Conservation (phyloP, 345 rosid species). For the Syzygium oleosum region DNA sequence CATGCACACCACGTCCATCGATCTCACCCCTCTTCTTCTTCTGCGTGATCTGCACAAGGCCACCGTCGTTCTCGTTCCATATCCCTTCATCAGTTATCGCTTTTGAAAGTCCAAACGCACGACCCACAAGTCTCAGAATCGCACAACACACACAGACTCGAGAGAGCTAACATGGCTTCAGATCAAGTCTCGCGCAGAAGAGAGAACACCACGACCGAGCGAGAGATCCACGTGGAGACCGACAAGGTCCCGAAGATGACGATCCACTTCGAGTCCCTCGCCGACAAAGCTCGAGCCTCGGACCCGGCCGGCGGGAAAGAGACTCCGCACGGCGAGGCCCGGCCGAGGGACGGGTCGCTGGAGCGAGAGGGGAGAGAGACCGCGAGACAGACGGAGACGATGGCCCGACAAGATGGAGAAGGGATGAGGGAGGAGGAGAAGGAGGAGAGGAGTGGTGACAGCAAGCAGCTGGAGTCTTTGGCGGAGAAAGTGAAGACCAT, state of each 20-base stretch:
- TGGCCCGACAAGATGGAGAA: not conserved
- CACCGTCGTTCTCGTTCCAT: not conserved
- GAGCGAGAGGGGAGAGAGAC: not conserved
- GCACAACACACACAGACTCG: not conserved
- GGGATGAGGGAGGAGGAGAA: not conserved
- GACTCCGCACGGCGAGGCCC: not conserved
- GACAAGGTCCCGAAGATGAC: conserved; percentile 59
- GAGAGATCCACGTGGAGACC: conserved; percentile 38
- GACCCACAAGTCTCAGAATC: not conserved
- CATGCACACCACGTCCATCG: conserved; percentile 8
- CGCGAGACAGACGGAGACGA: not conserved
- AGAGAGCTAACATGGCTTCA: conserved; percentile 42
- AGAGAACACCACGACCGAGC: conserved; percentile 32
- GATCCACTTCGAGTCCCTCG: conserved; percentile 49
- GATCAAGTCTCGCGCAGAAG: conserved; percentile 38
- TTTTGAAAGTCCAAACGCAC: not conserved
- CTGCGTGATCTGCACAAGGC: not conserved
- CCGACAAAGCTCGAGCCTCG: not conserved
- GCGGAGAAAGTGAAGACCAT: not conserved
- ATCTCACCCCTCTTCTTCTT: not conserved
- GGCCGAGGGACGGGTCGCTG: not conserved
- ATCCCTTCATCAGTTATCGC: not conserved
- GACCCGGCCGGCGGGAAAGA: not conserved
- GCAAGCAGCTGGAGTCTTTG: not conserved
- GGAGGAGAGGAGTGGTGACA: not conserved